A percentile compares a stretch with the other conserved stretches of the same genome.
Evolutionary conservation across 352 stramenopile species (phyloP).

Genomic region (Phytophthora idaei): DNA sequence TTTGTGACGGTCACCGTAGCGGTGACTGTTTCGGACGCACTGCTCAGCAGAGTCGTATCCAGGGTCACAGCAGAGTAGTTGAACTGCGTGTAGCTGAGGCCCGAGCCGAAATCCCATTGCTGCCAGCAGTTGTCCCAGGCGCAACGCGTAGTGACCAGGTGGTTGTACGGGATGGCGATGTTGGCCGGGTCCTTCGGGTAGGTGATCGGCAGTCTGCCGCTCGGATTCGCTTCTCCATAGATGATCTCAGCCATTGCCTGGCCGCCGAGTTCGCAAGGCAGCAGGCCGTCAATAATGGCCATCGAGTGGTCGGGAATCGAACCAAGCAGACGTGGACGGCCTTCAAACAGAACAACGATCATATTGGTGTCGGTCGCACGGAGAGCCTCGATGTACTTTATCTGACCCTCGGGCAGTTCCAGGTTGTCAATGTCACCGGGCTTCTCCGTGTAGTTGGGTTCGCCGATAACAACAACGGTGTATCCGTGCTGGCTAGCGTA

Average conservation of each 20-base stretch:
- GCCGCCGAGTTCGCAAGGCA: slow-evolving; percentile 75
- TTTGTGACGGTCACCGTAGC: slow-evolving; percentile 72
- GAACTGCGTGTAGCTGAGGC: slow-evolving; percentile 74
- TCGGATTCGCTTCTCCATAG: slow-evolving; percentile 78
- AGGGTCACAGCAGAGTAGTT: slow-evolving; percentile 51
- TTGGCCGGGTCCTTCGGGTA: slow-evolving; percentile 70
- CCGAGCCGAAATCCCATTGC: slow-evolving; percentile 70
- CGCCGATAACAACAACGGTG: slow-evolving; percentile 76
- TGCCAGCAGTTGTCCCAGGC: slow-evolving; percentile 46
- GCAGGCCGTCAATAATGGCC: slow-evolving; percentile 75
- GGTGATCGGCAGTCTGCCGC: slow-evolving; percentile 77
- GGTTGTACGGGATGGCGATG: slow-evolving; percentile 73
- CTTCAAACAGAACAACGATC: slow-evolving; percentile 78
- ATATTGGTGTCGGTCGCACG: slow-evolving; percentile 68
- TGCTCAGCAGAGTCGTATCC: slow-evolving; percentile 42
- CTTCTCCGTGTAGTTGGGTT: slow-evolving; percentile 82
- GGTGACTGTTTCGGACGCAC: slow-evolving; percentile 17
- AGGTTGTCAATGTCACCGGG: slow-evolving; percentile 83
- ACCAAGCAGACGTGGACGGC: slow-evolving; percentile 71
- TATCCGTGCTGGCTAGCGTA: slow-evolving; percentile 51
- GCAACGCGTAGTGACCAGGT: slow-evolving; percentile 56
- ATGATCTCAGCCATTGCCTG: slow-evolving; percentile 85
- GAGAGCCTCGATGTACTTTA: slow-evolving; percentile 77
- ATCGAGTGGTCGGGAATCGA: slow-evolving; percentile 52
- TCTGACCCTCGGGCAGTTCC: slow-evolving; percentile 60